Base-by-base conservation (phyloP, 2,329 filamentous ascomycete species). In the Colletotrichum limetticola region DNA sequence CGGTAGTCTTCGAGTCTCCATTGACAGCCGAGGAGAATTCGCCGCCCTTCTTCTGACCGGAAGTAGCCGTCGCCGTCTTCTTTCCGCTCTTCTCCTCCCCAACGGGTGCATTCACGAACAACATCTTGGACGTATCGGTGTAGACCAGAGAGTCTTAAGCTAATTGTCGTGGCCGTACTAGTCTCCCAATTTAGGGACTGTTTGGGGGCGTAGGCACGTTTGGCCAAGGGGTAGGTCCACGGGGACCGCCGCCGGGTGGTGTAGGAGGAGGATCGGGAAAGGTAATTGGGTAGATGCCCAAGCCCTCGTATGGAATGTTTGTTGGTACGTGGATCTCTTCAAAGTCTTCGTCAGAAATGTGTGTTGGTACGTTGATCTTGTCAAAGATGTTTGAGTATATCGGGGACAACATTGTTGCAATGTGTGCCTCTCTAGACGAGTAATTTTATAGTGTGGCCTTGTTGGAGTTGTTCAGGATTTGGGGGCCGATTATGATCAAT, bases 171-270 rank as follows among this genome's bases (percentile, higher is more conserved):
- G 42, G 19, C 42, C 19, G 16, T 22, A n/a, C 1, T n/a, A 7
- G 1, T 42, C 42, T 22, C 42, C 53, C 32, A 14, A 3, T 26
- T 46, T 28, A 66, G 6, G 64, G 64, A 24, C 35, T 59, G 22
- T 35, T 35, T 12, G 64, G 64, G 11, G 64, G 64, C 8, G 64
- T 66, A 1, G 64, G 64, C 2, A 59, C 64, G n/a, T 66, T 53
- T 26, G 64, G 64, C 5, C 53, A 53, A 24, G 64, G 63, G 16
- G 24, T n/a, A 16, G 53, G 53, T 14, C 58, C 58, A 42, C 37
- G 37, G 28, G 57, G 49, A 22, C 62, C 52, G 32, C 52, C 19
- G 19, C 35, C 35, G 1, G 68, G 68, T 5, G 68, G 68, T 8
- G 62, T 66, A 14, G 68, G 68, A 58, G 66, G 66, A 12, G 32